These are phyloP conservation scores for Melanopsichium pennsylvanicum DNA, from an alignment of 1,284 basidiomycete genomes.

Conservation along the genomic window DNA sequence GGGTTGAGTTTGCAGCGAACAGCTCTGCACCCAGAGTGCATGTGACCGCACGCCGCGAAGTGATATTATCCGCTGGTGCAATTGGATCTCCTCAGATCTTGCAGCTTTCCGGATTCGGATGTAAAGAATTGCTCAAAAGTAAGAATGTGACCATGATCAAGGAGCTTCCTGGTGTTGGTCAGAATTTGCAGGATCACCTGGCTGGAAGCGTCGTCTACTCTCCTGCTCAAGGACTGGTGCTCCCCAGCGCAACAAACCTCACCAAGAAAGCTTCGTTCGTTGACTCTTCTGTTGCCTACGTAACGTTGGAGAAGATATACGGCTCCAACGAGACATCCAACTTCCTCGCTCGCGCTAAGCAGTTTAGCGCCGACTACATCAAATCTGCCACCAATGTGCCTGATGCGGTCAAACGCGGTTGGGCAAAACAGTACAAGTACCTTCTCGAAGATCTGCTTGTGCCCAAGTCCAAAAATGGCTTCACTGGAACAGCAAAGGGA, in stretches of 20 bases:
- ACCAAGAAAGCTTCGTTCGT: slow-evolving; percentile 49
- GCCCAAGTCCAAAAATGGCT: slow-evolving; percentile 20
- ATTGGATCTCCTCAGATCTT: slow-evolving; percentile 69
- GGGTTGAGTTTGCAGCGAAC: slow-evolving; percentile 49
- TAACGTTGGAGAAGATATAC: slow-evolving; percentile 49
- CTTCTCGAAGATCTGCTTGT: slow-evolving; percentile 33
- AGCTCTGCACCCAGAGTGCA: slow-evolving; percentile 22
- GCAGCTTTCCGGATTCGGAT: slow-evolving; percentile 70
- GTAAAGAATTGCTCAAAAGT: slow-evolving; percentile 66
- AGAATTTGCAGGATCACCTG: slow-evolving; percentile 71
- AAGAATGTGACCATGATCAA: slow-evolving; percentile 68
- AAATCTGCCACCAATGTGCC: slow-evolving; percentile 39
- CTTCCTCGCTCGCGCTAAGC: slow-evolving; percentile 29
- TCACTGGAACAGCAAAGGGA: slow-evolving; percentile 34
- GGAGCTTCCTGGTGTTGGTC: slow-evolving; percentile 70
- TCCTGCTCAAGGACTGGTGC: slow-evolving; percentile 25
- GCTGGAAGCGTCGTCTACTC: slow-evolving; percentile 37
- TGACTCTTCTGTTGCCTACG: slow-evolving; percentile 55
- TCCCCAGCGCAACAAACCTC: slow-evolving; percentile 29
- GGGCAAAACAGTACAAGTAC: slow-evolving; percentile 46
- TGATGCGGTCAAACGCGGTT: slow-evolving; percentile 32
- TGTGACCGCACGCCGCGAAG: slow-evolving; percentile 56
- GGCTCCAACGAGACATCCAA: slow-evolving; percentile 31
- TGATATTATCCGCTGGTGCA: slow-evolving; percentile 59
- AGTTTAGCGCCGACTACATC: slow-evolving; percentile 34